A percentile compares a stretch with the other conserved stretches of the same genome.
Evolutionary conservation across 2,329 filamentous ascomycete species (phyloP).

Genomic region (Aspergillus sp.): DNA sequence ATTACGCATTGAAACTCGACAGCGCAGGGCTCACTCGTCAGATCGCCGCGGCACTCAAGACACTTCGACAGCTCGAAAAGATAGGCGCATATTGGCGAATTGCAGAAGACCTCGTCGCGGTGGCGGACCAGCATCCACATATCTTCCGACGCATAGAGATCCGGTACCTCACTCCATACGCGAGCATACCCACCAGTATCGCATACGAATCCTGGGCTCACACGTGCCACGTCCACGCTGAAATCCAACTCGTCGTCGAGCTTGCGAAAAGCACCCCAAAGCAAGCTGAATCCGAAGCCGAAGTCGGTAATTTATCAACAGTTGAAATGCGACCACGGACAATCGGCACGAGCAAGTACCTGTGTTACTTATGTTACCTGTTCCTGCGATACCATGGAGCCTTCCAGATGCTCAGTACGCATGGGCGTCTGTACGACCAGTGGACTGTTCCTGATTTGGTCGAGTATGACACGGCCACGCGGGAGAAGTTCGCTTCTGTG

Average conservation of each 20-base stretch:
- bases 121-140: background rate
- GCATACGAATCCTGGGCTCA: slow-evolving; percentile 6
- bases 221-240: slow-evolving; percentile 11
- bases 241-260: slow-evolving; percentile 9
- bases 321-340: slow-evolving; percentile 2
- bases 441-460: slow-evolving; percentile 11
- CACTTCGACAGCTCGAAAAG: slow-evolving; percentile 11
- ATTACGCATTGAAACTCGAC: slow-evolving; percentile 10
- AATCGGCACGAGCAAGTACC: slow-evolving; percentile 13
- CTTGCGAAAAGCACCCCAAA: background rate
- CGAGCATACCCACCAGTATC: slow-evolving; percentile 6
- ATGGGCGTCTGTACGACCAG: slow-evolving; percentile 11
- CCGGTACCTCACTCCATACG: background rate
- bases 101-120: slow-evolving; percentile 2
- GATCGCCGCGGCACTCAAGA: slow-evolving; percentile 6
- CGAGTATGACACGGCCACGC: background rate
- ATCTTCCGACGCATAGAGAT: background rate
- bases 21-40: slow-evolving; percentile 1
- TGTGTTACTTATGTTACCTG: slow-evolving; percentile 10
- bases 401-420: slow-evolving; percentile 1
- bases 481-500: background rate
- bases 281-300: background rate
- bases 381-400: slow-evolving; percentile 9
- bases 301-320: background rate
- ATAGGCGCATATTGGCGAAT: slow-evolving; percentile 14